phyloP scores from a whole-genome alignment of 2,329 filamentous ascomycete species.

The Talaromyces sp. region DNA sequence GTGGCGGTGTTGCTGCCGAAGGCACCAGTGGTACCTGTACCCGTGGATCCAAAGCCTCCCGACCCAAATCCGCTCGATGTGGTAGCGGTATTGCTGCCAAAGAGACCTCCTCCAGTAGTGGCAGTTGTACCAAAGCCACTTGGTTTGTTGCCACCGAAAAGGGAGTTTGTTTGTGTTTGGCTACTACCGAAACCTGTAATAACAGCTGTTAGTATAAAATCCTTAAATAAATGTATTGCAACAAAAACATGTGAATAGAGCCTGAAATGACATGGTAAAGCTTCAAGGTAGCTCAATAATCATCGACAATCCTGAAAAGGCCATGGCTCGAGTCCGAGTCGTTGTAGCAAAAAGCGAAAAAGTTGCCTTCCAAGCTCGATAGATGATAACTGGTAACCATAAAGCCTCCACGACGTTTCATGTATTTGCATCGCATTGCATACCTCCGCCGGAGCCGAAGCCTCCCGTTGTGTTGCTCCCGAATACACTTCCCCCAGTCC shows the following conservation, averaged over 20 bases:
- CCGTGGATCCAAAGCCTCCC: constrained; percentile 32
- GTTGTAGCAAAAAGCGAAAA: not conserved
- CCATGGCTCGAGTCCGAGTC: not conserved
- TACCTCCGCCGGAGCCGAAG: constrained; percentile 46
- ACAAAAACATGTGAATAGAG: not conserved
- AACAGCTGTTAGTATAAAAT: constrained; percentile 22
- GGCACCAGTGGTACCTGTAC: constrained; percentile 24
- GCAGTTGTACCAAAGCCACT: constrained; percentile 18
- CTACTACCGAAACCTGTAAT: constrained; percentile 39
- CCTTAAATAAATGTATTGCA: constrained; percentile 19
- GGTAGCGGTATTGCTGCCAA: constrained; percentile 36
- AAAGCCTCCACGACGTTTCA: not conserved
- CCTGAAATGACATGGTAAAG: not conserved
- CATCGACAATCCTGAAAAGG: constrained; percentile 2
- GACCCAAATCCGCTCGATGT: constrained; percentile 39
- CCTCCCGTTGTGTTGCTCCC: constrained; percentile 40
- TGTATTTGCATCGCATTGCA: constrained; percentile 25
- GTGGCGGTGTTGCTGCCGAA: constrained; percentile 26
- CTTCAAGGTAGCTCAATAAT: constrained; percentile 6
- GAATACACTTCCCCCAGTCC: constrained; percentile 35
- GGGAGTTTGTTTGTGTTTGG: constrained; percentile 33
- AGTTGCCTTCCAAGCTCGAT: not conserved
- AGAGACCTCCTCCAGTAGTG: constrained; percentile 27
- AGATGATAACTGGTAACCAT: not conserved
- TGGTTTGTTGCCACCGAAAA: constrained; percentile 20